Conservation (phyloP, 2,329 filamentous ascomycete species). For the Podosphaera fusca region DNA sequence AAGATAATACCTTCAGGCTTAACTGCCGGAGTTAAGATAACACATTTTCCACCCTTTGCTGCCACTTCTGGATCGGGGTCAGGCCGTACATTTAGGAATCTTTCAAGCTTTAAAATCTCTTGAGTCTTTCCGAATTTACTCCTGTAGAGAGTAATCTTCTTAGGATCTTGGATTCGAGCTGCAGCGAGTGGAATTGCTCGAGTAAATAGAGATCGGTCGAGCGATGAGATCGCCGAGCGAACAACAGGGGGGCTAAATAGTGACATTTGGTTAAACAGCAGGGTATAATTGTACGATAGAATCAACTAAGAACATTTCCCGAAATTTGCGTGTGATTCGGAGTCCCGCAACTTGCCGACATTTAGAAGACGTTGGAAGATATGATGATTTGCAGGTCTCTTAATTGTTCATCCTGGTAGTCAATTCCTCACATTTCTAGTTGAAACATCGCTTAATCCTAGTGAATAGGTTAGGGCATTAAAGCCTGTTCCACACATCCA, state of each 20-base stretch:
- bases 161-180: conserved; percentile 52
- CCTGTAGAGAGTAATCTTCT: conserved; percentile 50
- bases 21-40: conserved; percentile 34
- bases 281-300: no score
- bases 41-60: conserved; percentile 33
- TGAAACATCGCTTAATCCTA: no score
- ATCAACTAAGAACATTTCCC: no score
- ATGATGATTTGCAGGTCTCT: no score
- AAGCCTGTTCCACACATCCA: no score
- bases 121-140: conserved; percentile 38
- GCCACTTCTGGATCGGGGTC: conserved; percentile 35
- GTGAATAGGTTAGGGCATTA: no score
- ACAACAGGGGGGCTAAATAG: conserved; percentile 60
- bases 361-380: no score
- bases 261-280: conserved; percentile 22
- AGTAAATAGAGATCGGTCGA: conserved; percentile 68
- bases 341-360: no score
- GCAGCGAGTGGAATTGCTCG: conserved; percentile 56
- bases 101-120: conserved; percentile 41
- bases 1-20: conserved; percentile 23
- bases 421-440: no score
- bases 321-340: no score
- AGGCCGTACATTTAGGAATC: conserved; percentile 36
- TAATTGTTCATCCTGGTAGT: no score
- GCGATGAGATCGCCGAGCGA: conserved; percentile 41